These are phyloP conservation scores for Aspergillus persii DNA, from an alignment of 2,329 filamentous ascomycete genomes.

Conservation along the genomic window DNA sequence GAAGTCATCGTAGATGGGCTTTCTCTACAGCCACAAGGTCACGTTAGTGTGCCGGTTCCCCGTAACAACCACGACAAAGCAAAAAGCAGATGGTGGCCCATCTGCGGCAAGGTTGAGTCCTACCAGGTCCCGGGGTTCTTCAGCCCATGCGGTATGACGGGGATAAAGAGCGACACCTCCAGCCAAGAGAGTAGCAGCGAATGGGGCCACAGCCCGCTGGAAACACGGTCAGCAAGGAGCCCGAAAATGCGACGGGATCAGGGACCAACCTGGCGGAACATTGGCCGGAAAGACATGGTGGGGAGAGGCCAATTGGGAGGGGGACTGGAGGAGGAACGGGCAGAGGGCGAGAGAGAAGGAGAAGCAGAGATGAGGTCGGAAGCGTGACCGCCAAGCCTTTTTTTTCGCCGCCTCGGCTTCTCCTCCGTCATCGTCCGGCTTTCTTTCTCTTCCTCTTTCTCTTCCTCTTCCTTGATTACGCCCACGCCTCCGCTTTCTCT, in stretches of 20 bases:
- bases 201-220: slow-evolving; percentile 39
- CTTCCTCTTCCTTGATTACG: not conserved
- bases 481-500: too few species aligned
- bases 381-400: slow-evolving; percentile 27
- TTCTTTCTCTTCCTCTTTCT: not conserved
- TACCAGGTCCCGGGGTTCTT: slow-evolving; percentile 40
- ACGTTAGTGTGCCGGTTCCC: not conserved
- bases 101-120: slow-evolving; percentile 9
- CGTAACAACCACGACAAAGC: not conserved
- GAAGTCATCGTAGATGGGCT: slow-evolving; percentile 46
- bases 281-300: slow-evolving; percentile 42
- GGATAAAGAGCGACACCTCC: slow-evolving; percentile 41
- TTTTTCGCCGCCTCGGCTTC: slow-evolving; percentile 24
- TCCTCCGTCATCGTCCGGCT: slow-evolving; percentile 29
- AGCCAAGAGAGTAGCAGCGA: slow-evolving; percentile 41
- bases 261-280: slow-evolving; percentile 39
- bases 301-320: slow-evolving; percentile 26
- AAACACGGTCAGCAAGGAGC: slow-evolving; percentile 25
- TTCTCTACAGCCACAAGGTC: slow-evolving; percentile 27
- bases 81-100: not conserved
- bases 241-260: slow-evolving; percentile 4
- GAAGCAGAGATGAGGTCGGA: slow-evolving; percentile 11
- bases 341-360: slow-evolving; percentile 25
- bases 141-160: slow-evolving; percentile 42
- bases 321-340: slow-evolving; percentile 25